Evolutionary conservation across 1,284 basidiomycete genomes (phyloP), one percentile per base, ranked within the genome.

Genomic region (Naganishia sp.): DNA sequence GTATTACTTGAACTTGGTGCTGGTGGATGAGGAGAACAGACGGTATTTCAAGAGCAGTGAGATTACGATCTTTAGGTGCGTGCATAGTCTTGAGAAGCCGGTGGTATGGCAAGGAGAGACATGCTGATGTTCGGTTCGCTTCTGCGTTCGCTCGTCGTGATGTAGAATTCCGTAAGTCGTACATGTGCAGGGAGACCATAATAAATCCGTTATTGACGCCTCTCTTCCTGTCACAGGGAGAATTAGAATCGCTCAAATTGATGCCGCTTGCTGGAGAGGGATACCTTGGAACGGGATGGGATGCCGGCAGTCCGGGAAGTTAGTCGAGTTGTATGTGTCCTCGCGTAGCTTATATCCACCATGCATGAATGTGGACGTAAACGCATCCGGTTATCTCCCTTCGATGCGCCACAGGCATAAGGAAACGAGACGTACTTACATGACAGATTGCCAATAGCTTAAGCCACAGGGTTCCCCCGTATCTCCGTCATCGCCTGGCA

Each of bases 1-100:
- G 65, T 99, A 98, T 81, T 99, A 98, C 78, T 86, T 96, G 71
- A 99, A 98, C 77, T 83, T 99, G 44, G 96, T 99, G 2, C 85
- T 97, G 68, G 94, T 98, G 69, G 95, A 99, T 77, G 94, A 98
- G 79, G 95, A 98, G 84, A 98, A 98, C 79, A 71, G 79, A 66
- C 68, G 79, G 57, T 80, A 79, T 68, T 80, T 79, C 69, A 80
- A 80, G 69, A 60, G 64, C 66, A 77, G 78, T 66, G 78, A 80
- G 66, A 78, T 80, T 60, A 79, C 78, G 11, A 71, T 80, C 39
- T 80, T 76, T 67, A 70, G 75, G 69, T 68, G 57, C 56, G 67
- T 56, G 2, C 33, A 54, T 16, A 6, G 10, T 60, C 5, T 21
- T 16, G 5, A 5, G 9, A 9, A 13, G 3, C 25, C 6, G 9